Evolutionary conservation across 257 asterid genomes (phyloP), one percentile per base, ranked within the genome.

Genomic region (Catharanthus roseus): DNA sequence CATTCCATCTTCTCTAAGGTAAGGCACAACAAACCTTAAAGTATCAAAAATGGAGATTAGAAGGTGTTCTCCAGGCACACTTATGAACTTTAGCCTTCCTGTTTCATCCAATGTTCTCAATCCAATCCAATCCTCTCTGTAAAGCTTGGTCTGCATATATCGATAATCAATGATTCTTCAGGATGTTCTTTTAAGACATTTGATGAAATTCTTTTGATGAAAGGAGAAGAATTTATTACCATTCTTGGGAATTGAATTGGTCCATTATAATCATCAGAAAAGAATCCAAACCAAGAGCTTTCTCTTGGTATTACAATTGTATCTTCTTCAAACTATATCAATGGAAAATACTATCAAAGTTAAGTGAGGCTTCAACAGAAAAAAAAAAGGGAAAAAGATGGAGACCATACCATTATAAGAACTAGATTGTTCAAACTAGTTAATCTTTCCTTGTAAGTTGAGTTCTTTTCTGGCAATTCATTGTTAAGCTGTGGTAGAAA

Each of bases 401-500:
- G 10, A 1, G 12, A 19, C 34, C 31, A 42, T 77, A 91, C 97
- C 95, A 89, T 86, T 67, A 91, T 88, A 69, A 91, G 92, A 50
- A 89, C 93, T 55, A 91, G 93, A 68, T 91, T 91, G 74, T 83
- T 79, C 60, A 91, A 78, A 84, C 87, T 88, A 62, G 85, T 80
- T 75, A 89, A 81, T 75, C 96, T 86, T 68, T 86, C 65, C 83
- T 86, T 91, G 79, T 82, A 89, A 42, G 97, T 91, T 50, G 85
- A 79, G 57, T 91, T 91, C 77, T 79, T 86, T 67, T 77, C 75
- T 9, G 87, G 93, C 65, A 80, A 87, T 77, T 91, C 96, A 70
- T 89, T 91, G 86, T 91, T 91, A 47, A 91, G 90, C 85, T 78
- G 80, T 68, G 96, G 97, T 47, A 91, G 97, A 78, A 85, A 91